Percentiles rank a stretch among this genome's conserved stretches.
Conservation (phyloP, 805 yeast genomes). For the Hyphopichia homilentoma region DNA sequence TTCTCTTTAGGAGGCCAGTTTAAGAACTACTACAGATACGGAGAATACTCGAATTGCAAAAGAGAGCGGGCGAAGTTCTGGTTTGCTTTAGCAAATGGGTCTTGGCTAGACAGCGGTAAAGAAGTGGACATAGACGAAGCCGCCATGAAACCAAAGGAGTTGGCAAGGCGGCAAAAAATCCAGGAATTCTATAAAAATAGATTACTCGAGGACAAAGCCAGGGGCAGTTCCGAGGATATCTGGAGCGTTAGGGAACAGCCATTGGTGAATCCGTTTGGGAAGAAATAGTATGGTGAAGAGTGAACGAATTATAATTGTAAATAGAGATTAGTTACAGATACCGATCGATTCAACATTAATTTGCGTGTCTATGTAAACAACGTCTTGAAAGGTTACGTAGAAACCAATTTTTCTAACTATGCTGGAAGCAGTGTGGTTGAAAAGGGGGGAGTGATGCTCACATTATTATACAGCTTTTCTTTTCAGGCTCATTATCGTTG, state of each 20-base stretch:
- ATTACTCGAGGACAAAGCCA: conserved; percentile 54
- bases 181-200: conserved; percentile 69
- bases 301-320: conserved; percentile 1
- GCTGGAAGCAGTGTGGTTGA: too few species aligned
- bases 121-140: conserved; percentile 15
- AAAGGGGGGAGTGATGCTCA: too few species aligned
- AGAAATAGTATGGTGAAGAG: too few species aligned
- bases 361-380: too few species aligned
- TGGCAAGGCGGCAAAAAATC: conserved; percentile 45
- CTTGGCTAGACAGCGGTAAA: conserved; percentile 16
- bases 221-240: conserved; percentile 80
- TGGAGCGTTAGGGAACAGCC: conserved; percentile 56
- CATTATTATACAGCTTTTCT: conserved; percentile 38
- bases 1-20: conserved; percentile 90
- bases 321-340: conserved; percentile 1
- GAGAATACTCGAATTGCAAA: conserved; percentile 69
- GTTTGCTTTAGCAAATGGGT: conserved; percentile 67
- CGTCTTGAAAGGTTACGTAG: too few species aligned
- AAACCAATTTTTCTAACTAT: too few species aligned
- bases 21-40: conserved; percentile 79
- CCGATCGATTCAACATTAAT: too few species aligned
- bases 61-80: conserved; percentile 69
- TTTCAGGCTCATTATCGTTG: conserved; percentile 42
- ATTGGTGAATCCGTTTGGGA: conserved; percentile 37
- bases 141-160: conserved; percentile 40